These are phyloP conservation scores for Gaertneriomyces sp. DNA, from an alignment of 192 early-diverging fungal genomes.

Conservation along the genomic window DNA sequence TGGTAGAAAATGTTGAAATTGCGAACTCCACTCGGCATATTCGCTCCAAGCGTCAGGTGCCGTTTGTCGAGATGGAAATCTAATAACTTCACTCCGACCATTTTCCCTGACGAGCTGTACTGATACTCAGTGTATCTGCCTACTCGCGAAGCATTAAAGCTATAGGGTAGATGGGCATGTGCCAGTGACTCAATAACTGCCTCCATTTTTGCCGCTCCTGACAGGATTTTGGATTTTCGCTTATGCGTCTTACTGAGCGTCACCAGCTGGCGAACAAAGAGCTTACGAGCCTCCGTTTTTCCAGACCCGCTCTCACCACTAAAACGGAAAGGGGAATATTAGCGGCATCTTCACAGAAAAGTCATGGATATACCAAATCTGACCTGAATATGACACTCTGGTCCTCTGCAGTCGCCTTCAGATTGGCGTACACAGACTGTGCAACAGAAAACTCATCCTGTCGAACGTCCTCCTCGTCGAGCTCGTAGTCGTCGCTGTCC, in stretches of 20 bases:
- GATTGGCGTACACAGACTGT: too few relatives aligned
- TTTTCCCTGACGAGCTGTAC: constrained; percentile 76
- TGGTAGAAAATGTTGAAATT: constrained; percentile 93
- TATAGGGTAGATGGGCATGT: constrained; percentile 55
- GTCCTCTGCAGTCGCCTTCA: too few relatives aligned
- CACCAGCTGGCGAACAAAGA: constrained; percentile 68
- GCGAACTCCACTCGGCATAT: constrained; percentile 48
- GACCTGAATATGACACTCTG: too few relatives aligned
- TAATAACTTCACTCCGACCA: constrained; percentile 74
- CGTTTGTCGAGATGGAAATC: constrained; percentile 81
- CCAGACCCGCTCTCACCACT: constrained; percentile 84
- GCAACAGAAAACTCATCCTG: too few relatives aligned
- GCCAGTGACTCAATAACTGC: constrained; percentile 75
- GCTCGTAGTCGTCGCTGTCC: too few relatives aligned
- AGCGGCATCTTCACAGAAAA: too few relatives aligned
- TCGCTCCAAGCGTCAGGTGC: constrained; percentile 54
- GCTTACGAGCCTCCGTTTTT: constrained; percentile 68
- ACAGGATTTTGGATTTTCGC: constrained; percentile 67
- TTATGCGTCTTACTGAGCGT: constrained; percentile 69
- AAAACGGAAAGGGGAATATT: not conserved
- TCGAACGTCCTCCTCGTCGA: too few relatives aligned
- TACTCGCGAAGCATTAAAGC: constrained; percentile 63
- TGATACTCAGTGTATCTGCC: constrained; percentile 84
- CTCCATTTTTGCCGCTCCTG: constrained; percentile 66
- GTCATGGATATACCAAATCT: too few relatives aligned